These are phyloP conservation scores for Colletotrichum melonis DNA, from an alignment of 2,329 filamentous ascomycete genomes.

Conservation along the genomic window DNA sequence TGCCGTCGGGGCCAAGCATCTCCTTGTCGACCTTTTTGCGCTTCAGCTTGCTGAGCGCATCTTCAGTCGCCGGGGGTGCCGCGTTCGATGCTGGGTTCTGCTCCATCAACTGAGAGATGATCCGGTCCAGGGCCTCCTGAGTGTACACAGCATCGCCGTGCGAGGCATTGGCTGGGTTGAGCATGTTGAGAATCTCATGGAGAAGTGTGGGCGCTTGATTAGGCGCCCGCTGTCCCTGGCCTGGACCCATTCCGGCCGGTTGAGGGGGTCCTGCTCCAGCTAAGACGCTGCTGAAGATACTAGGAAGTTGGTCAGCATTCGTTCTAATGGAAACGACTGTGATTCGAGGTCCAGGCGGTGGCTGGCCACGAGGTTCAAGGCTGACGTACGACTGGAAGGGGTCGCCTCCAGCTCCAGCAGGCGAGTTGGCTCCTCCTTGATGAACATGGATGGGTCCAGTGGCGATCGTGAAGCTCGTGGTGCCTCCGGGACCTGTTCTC, in stretches of 20 bases:
- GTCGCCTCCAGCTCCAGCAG: conserved; percentile 42
- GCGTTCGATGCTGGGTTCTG: conserved; percentile 81
- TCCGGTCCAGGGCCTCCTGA: conserved; percentile 89
- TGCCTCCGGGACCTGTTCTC: conserved; percentile 49
- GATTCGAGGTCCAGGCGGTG: conserved; percentile 29
- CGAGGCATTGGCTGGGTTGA: conserved; percentile 63
- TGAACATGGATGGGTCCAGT: conserved; percentile 47
- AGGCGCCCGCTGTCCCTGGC: conserved; percentile 16
- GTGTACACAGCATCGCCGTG: conserved; percentile 88
- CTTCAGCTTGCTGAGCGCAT: conserved; percentile 79
- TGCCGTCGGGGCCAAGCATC: conserved; percentile 74
- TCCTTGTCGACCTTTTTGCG: conserved; percentile 76
- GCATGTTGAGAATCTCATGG: conserved; percentile 64
- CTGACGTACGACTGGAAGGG: conserved; percentile 62
- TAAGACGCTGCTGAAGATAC: conserved; percentile 60
- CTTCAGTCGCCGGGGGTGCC: conserved; percentile 81
- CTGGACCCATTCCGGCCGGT: conserved; percentile 36
- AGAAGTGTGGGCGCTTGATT: conserved; percentile 47
- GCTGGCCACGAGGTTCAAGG: conserved; percentile 17
- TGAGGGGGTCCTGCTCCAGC: conserved; percentile 51
- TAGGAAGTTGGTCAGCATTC: conserved; percentile 49
- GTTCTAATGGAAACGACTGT: conserved; percentile 33
- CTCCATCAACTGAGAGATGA: conserved; percentile 91
- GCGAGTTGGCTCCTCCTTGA: conserved; percentile 34
- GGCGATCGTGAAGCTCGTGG: conserved; percentile 62